Evolutionary conservation across 768 basidiomycete species (phyloP).

Genomic region (Inosperma sp.): DNA sequence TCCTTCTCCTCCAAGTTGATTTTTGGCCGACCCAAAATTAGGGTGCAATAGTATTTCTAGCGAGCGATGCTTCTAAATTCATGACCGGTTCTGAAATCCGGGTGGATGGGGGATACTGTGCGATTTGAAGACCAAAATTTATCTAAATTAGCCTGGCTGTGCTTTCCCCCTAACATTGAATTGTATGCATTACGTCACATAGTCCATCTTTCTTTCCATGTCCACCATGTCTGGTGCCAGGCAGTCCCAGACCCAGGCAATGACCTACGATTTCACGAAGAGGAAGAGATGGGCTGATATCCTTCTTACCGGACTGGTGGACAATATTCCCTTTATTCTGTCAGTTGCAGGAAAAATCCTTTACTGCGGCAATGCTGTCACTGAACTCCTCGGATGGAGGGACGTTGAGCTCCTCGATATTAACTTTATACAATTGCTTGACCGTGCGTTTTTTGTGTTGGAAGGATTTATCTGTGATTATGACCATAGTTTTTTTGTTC

Average conservation of each 20-base stretch:
- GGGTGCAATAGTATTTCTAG: conserved; percentile 88
- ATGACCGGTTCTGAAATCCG: conserved; percentile 84
- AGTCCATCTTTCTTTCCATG: conserved; percentile 4
- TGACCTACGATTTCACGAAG: conserved; percentile 75
- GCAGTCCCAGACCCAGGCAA: conserved; percentile 13
- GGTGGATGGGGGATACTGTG: conserved; percentile 88
- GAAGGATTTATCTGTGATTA: background rate
- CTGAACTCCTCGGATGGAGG: conserved; percentile 74
- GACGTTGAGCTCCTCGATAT: conserved; percentile 68
- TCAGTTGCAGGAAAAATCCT: conserved; percentile 59
- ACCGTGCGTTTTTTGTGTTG: conserved; percentile 41
- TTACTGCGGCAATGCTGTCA: conserved; percentile 64
- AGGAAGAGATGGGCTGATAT: conserved; percentile 85
- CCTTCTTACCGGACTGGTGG: conserved; percentile 69
- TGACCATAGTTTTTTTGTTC: too few species aligned
- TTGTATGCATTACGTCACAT: conserved; percentile 7
- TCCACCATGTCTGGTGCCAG: conserved; percentile 9
- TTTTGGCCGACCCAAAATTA: conserved; percentile 28
- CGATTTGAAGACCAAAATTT: conserved; percentile 38
- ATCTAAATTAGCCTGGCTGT: conserved; percentile 2
- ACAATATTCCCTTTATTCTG: conserved; percentile 64
- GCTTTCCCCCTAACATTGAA: background rate
- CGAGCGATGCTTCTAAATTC: conserved; percentile 86
- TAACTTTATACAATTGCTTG: conserved; percentile 60
- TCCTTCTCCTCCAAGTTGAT: conserved; percentile 5